Evolutionary conservation across 352 stramenopile species (phyloP).

Genomic region (Globisporangium uncinulatum): DNA sequence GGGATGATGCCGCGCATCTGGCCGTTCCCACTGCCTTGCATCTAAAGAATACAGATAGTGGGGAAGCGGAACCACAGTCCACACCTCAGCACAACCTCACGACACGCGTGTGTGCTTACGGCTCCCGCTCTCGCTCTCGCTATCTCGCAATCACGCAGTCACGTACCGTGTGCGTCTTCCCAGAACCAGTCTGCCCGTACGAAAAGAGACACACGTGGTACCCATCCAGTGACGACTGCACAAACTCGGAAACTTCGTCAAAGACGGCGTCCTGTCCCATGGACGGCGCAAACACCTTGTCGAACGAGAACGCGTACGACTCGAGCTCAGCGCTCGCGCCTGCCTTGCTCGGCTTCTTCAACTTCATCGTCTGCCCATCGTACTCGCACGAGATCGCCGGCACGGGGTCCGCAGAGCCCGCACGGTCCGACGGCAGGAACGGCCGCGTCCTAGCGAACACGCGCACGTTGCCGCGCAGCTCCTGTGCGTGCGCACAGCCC

Average conservation of each 20-base stretch:
- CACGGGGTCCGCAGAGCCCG: conserved; percentile 27
- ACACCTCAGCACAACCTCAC: no score
- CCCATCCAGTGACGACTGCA: conserved; percentile 96
- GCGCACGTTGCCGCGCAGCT: conserved; percentile 98
- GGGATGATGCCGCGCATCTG: conserved; percentile 97
- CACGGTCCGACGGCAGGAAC: conserved; percentile 78
- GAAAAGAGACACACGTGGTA: conserved; percentile 97
- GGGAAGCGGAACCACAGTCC: neutral
- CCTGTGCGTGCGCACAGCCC: conserved; percentile 41
- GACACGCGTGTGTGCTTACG: no score
- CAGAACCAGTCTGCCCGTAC: conserved; percentile 75
- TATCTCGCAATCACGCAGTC: no score
- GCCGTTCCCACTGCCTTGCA: conserved; percentile 95
- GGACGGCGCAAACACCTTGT: conserved; percentile 94
- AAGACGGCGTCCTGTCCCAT: conserved; percentile 95
- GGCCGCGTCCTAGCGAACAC: conserved; percentile 95
- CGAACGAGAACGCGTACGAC: conserved; percentile 90
- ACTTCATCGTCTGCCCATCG: conserved; percentile 61
- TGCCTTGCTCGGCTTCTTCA: conserved; percentile 44
- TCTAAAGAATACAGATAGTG: conserved; percentile 31
- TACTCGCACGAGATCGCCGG: conserved; percentile 62
- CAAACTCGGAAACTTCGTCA: conserved; percentile 95
- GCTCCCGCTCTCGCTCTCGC: no score
- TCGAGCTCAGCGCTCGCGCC: conserved; percentile 31
- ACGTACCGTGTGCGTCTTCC: conserved; percentile 89